Evolutionary conservation across 495 filamentous ascomycete species (phyloP).

Genomic region (Xylaria scruposa): DNA sequence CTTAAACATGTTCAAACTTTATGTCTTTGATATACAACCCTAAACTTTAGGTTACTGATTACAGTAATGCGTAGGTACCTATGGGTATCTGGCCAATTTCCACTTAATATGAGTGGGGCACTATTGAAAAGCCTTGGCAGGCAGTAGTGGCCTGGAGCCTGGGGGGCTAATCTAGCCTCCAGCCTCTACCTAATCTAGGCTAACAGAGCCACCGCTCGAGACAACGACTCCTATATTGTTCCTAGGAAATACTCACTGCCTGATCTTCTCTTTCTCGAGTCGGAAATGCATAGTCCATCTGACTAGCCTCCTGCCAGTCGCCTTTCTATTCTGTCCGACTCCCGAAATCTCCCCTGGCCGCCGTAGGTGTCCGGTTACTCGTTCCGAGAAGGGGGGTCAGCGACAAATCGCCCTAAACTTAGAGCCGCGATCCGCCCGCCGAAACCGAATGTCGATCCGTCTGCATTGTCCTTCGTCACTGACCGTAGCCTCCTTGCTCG

Average conservation of each 20-base stretch:
- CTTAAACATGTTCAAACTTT: background rate
- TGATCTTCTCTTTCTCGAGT: background rate
- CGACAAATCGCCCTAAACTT: constrained; percentile 1
- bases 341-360: background rate
- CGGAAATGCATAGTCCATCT: background rate
- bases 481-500: constrained; percentile 20
- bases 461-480: background rate
- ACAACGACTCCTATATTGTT: background rate
- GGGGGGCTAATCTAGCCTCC: background rate
- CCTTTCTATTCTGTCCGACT: background rate
- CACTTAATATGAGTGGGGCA: constrained; percentile 16
- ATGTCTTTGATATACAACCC: background rate
- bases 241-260: background rate
- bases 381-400: constrained; percentile 1
- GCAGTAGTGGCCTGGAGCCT: background rate
- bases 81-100: background rate
- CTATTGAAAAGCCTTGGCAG: background rate
- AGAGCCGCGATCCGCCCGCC: constrained; percentile 21
- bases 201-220: background rate
- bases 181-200: background rate
- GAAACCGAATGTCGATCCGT: constrained; percentile 30
- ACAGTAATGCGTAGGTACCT: background rate
- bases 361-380: background rate
- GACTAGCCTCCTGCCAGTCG: background rate
- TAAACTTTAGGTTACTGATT: background rate